phyloP scores from a whole-genome alignment of 768 basidiomycete genomes.

The Pulveroboletus sp. region DNA sequence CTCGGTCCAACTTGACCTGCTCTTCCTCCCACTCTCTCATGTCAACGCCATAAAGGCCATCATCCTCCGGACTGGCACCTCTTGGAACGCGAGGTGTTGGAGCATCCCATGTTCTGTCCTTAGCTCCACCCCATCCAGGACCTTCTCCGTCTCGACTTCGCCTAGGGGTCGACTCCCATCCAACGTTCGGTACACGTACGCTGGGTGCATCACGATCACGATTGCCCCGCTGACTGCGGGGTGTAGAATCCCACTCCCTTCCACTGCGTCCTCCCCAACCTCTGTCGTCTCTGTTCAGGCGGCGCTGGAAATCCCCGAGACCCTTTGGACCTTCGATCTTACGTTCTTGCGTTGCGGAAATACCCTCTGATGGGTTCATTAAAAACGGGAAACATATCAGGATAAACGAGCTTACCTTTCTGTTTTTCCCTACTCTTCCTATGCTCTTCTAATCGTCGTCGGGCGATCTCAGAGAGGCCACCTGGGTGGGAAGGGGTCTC shows the following conservation, averaged over 20 bases:
- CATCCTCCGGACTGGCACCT: slow-evolving; percentile 68
- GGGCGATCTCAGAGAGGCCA: slow-evolving; percentile 75
- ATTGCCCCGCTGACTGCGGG: slow-evolving; percentile 51
- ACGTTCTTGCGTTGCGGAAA: slow-evolving; percentile 54
- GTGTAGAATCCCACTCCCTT: slow-evolving; percentile 56
- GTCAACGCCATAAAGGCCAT: slow-evolving; percentile 61
- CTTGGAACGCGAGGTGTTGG: slow-evolving; percentile 71
- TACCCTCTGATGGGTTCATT: slow-evolving; percentile 53
- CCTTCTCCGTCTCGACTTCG: slow-evolving; percentile 49
- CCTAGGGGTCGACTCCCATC: slow-evolving; percentile 92
- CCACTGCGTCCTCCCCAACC: slow-evolving; percentile 39
- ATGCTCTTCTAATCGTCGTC: slow-evolving; percentile 72
- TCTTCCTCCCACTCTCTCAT: slow-evolving; percentile 97
- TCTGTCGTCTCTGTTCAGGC: slow-evolving; percentile 74
- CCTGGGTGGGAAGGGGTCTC: slow-evolving; percentile 94
- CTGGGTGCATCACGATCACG: slow-evolving; percentile 58
- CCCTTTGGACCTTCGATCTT: slow-evolving; percentile 63
- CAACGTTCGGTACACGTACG: slow-evolving; percentile 85
- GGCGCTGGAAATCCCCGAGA: slow-evolving; percentile 89
- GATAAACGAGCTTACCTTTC: slow-evolving; percentile 40
- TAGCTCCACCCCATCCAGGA: slow-evolving; percentile 58
- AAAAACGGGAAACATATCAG: neutral
- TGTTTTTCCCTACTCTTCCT: slow-evolving; percentile 66
- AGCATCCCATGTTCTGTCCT: slow-evolving; percentile 69
- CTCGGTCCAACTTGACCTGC: slow-evolving; percentile 84